Conservation (phyloP, 768 basidiomycete genomes). For the Cubamyces sp. region DNA sequence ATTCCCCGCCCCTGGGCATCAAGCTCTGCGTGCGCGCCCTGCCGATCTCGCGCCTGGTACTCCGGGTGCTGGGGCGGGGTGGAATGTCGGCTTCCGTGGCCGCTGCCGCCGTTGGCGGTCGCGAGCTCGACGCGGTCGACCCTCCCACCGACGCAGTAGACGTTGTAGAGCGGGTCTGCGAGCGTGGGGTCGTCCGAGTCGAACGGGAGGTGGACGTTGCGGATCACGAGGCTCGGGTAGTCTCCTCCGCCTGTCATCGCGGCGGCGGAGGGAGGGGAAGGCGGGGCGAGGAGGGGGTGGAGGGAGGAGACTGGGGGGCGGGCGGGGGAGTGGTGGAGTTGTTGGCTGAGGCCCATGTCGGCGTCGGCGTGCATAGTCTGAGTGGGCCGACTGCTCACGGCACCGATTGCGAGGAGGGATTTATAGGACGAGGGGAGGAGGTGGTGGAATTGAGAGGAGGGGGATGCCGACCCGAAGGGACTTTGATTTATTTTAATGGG, state of each 20-base stretch:
- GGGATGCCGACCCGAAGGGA: neutral
- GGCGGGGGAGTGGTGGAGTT: slow-evolving; percentile 3
- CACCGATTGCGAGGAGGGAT: neutral
- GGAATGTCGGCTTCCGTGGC: slow-evolving; percentile 18
- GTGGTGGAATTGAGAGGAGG: neutral
- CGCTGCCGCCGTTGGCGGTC: slow-evolving; percentile 13
- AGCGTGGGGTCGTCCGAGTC: slow-evolving; percentile 19
- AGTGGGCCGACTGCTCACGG: neutral
- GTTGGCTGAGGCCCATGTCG: slow-evolving; percentile 22
- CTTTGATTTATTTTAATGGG: neutral
- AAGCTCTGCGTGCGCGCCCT: slow-evolving; percentile 18
- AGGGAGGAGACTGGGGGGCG: neutral
- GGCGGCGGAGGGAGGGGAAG: neutral
- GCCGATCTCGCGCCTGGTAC: slow-evolving; percentile 9
- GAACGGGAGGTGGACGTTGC: slow-evolving; percentile 28
- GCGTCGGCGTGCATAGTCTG: slow-evolving; percentile 20
- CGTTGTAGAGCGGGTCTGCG: slow-evolving; percentile 25
- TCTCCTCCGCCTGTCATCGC: neutral
- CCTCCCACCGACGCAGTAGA: slow-evolving; percentile 22
- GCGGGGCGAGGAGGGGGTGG: neutral
- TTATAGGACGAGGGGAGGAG: slow-evolving; percentile 1
- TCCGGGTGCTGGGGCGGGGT: slow-evolving; percentile 20
- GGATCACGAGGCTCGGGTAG: slow-evolving; percentile 25
- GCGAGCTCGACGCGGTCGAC: slow-evolving; percentile 25
- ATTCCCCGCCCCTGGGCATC: slow-evolving; percentile 30